Conservation (phyloP, 352 stramenopile species). For the Phytophthora cajani region DNA sequence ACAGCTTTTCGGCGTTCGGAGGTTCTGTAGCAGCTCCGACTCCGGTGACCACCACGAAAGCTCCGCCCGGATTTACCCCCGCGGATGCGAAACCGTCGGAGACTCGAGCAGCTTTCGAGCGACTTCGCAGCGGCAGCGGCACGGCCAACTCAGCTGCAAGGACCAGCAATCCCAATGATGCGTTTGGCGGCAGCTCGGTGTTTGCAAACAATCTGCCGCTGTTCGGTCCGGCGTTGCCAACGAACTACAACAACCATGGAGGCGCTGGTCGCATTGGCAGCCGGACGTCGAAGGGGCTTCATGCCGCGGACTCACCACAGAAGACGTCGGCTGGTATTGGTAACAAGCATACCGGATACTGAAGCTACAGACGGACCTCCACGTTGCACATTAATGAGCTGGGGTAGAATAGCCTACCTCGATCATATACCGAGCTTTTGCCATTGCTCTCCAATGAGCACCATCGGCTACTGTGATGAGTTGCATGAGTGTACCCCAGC, state of each 20-base stretch:
- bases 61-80: conserved; percentile 64
- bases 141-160: background rate
- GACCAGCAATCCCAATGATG: conserved; percentile 2
- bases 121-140: conserved; percentile 20
- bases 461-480: too few species aligned
- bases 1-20: conserved; percentile 27
- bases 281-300: conserved; percentile 25
- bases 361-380: background rate
- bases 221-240: conserved; percentile 42
- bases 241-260: conserved; percentile 9
- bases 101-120: conserved; percentile 56
- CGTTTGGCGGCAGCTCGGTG: conserved; percentile 24
- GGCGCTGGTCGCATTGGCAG: conserved; percentile 38
- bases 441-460: too few species aligned
- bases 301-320: background rate
- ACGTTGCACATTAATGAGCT: background rate
- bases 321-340: background rate
- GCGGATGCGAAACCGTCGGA: conserved; percentile 63
- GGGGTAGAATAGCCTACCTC: background rate
- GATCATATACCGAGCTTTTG: background rate
- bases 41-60: conserved; percentile 27
- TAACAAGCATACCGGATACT: background rate
- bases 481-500: background rate
- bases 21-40: conserved; percentile 3
- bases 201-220: conserved; percentile 59